phyloP scores from a whole-genome alignment of 2,329 filamentous ascomycete genomes.

The Lasiodiplodia sp. region DNA sequence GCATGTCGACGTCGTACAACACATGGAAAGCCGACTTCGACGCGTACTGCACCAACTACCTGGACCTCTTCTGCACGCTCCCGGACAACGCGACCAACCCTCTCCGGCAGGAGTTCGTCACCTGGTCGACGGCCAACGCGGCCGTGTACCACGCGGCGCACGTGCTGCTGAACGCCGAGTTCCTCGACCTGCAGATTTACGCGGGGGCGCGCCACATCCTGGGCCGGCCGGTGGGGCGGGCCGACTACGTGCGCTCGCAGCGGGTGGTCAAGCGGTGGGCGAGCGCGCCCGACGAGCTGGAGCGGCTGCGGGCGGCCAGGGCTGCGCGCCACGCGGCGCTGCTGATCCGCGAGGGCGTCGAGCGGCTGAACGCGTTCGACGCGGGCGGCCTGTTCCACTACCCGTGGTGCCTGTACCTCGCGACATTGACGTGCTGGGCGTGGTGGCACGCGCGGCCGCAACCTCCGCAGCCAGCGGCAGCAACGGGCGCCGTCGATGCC shows the following conservation, averaged over 20 bases:
- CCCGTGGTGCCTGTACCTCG: conserved; percentile 68
- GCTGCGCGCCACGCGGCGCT: conserved; percentile 63
- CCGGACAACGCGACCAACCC: conserved; percentile 32
- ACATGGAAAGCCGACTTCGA: conserved; percentile 67
- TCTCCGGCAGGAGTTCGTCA: conserved; percentile 51
- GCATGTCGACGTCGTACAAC: conserved; percentile 62
- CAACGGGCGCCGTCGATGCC: too few species aligned
- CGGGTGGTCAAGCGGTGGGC: conserved; percentile 61
- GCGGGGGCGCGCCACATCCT: conserved; percentile 67
- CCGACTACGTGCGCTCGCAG: conserved; percentile 60
- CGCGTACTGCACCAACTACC: conserved; percentile 53
- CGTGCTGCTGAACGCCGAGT: conserved; percentile 63
- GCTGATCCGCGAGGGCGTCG: conserved; percentile 59
- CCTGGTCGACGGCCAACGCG: conserved; percentile 59
- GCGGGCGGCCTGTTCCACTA: conserved; percentile 65
- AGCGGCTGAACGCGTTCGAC: conserved; percentile 59
- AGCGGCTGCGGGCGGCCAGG: conserved; percentile 44
- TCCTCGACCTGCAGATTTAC: conserved; percentile 68
- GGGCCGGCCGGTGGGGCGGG: conserved; percentile 59
- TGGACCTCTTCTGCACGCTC: conserved; percentile 23
- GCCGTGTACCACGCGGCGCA: conserved; percentile 67
- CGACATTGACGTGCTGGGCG: conserved; percentile 65
- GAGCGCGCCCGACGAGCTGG: conserved; percentile 35
- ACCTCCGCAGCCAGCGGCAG: conserved; percentile 26
- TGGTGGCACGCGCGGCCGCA: conserved; percentile 58